Percentiles rank a stretch among this genome's conserved stretches.
These are phyloP conservation scores for Nitzschia putrida DNA, from an alignment of 108 stramenopile genomes.

Conservation along the genomic window DNA sequence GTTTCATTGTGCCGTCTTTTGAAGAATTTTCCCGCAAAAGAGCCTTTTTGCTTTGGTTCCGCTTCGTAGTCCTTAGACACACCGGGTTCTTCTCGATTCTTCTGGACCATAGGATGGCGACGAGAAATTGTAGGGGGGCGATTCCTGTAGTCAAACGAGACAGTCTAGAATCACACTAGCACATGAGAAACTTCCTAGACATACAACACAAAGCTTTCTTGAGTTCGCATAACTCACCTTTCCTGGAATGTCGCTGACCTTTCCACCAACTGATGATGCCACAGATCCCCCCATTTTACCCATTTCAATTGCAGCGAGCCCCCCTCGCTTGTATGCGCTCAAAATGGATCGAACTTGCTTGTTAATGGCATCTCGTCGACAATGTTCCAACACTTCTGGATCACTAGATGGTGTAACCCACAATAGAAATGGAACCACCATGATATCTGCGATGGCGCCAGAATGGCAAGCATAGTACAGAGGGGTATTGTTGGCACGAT, in stretches of 20 bases:
- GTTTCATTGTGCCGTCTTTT: not conserved
- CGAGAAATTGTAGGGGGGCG: not conserved
- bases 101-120: not conserved
- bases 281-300: slow-evolving; percentile 1
- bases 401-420: slow-evolving; percentile 9
- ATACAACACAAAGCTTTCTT: too few species aligned
- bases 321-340: slow-evolving; percentile 2
- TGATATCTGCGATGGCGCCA: slow-evolving; percentile 24
- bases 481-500: slow-evolving; percentile 16
- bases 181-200: not conserved
- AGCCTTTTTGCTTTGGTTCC: not conserved
- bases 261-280: not conserved
- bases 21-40: not conserved
- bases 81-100: not conserved
- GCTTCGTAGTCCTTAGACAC: not conserved
- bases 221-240: not conserved
- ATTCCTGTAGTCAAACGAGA: not conserved
- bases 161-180: not conserved
- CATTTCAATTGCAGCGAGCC: slow-evolving; percentile 9
- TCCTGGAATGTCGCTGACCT: not conserved
- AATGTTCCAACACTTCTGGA: slow-evolving; percentile 5
- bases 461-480: slow-evolving; percentile 39
- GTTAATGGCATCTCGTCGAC: slow-evolving; percentile 22
- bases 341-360: slow-evolving; percentile 18
- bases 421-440: slow-evolving; percentile 22